Evolutionary conservation across 75 land plant species (phyloP).

Genomic region (Picea glauca): DNA sequence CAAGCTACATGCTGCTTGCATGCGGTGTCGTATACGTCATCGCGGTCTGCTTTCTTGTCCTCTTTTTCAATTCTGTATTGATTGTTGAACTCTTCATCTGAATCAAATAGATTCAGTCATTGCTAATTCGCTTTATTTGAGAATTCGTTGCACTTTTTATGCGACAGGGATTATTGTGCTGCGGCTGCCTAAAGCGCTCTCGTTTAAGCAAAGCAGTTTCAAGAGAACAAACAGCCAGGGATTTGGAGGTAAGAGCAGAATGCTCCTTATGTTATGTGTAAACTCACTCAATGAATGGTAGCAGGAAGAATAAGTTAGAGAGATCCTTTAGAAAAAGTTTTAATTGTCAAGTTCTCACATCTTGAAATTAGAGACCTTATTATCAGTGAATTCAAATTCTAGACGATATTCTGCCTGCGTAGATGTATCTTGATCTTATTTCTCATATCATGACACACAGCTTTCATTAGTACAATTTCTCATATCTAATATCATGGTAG

Average conservation of each 20-base stretch:
- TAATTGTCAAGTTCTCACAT: not conserved
- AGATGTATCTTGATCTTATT: not conserved
- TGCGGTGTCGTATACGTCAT: slow-evolving; percentile 74
- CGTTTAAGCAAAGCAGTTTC: slow-evolving; percentile 30
- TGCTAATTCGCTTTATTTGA: not conserved
- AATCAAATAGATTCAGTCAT: not conserved
- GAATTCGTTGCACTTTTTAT: not conserved
- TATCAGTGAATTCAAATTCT: not conserved
- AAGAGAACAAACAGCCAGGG: slow-evolving; percentile 56
- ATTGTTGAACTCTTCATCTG: not conserved
- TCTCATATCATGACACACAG: no score
- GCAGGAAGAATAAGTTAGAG: not conserved
- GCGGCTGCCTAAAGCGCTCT: slow-evolving; percentile 58
- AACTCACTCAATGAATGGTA: no score
- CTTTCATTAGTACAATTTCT: no score
- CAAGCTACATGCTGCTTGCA: slow-evolving; percentile 75
- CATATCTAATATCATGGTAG: no score
- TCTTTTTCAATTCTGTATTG: slow-evolving; percentile 1
- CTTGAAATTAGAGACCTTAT: not conserved
- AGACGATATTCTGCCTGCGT: not conserved
- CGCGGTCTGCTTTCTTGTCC: slow-evolving; percentile 48
- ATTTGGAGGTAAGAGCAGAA: slow-evolving; percentile 49
- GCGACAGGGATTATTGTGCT: slow-evolving; percentile 67
- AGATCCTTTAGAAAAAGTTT: not conserved
- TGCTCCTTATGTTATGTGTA: not conserved